phyloP scores from a whole-genome alignment of 164 flowering plant species.

The Taxillus chinensis region DNA sequence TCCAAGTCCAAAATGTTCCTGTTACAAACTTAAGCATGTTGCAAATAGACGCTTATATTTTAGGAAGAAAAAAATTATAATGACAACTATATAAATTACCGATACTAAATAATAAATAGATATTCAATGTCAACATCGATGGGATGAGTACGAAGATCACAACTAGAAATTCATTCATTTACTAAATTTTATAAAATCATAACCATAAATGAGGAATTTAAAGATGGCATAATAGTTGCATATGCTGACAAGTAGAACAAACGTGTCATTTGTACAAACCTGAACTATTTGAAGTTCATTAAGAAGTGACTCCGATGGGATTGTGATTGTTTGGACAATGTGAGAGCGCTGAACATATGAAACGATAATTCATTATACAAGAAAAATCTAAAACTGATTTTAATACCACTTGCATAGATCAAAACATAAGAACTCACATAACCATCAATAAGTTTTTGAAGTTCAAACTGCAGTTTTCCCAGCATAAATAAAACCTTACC shows the following conservation, averaged over 20 bases:
- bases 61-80: background rate
- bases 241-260: background rate
- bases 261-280: slow-evolving; percentile 32
- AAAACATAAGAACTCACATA: slow-evolving; percentile 49
- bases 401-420: background rate
- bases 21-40: too few species aligned
- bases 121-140: background rate
- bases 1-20: too few species aligned
- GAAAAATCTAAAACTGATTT: background rate
- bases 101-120: background rate
- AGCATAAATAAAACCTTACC: slow-evolving; percentile 69
- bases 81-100: background rate
- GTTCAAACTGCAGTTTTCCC: slow-evolving; percentile 77
- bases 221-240: background rate
- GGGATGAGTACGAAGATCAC: too few species aligned
- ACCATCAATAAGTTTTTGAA: slow-evolving; percentile 70
- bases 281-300: slow-evolving; percentile 79
- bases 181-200: background rate
- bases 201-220: background rate
- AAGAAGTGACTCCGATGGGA: slow-evolving; percentile 90
- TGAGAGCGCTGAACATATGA: slow-evolving; percentile 65
- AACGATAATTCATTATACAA: background rate
- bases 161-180: too few species aligned
- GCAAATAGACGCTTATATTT: background rate
- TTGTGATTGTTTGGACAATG: slow-evolving; percentile 68